Percentiles rank a stretch among this genome's conserved stretches.
phyloP scores from a whole-genome alignment of 2,329 filamentous ascomycete species.

The Epichloe elymi region DNA sequence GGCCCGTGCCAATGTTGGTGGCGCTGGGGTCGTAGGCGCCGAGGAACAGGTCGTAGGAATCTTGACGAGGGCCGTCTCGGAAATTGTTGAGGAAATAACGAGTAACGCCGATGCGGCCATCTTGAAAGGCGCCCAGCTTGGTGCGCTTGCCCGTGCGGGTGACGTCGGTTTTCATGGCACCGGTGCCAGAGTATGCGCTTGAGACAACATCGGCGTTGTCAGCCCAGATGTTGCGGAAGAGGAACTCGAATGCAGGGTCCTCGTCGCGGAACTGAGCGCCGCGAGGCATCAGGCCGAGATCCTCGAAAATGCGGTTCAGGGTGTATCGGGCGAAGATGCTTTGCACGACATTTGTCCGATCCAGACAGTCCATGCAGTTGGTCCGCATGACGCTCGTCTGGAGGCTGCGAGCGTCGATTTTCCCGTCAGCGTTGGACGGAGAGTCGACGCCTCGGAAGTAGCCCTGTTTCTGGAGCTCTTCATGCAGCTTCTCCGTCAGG shows the following conservation, averaged over 20 bases:
- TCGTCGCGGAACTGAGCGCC: slow-evolving; percentile 66
- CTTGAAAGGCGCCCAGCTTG: slow-evolving; percentile 69
- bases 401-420: slow-evolving; percentile 63
- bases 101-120: slow-evolving; percentile 76
- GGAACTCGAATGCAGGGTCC: slow-evolving; percentile 68
- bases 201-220: slow-evolving; percentile 97
- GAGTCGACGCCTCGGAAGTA: slow-evolving; percentile 91
- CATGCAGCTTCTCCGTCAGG: slow-evolving; percentile 68
- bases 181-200: slow-evolving; percentile 85
- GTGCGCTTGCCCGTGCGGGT: slow-evolving; percentile 89
- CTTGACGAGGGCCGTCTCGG: slow-evolving; percentile 81
- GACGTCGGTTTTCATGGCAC: slow-evolving; percentile 95
- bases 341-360: slow-evolving; percentile 95
- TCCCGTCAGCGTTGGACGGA: slow-evolving; percentile 55
- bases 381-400: slow-evolving; percentile 90
- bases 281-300: slow-evolving; percentile 63
- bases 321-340: slow-evolving; percentile 90
- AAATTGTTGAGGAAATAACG: slow-evolving; percentile 94
- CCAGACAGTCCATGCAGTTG: slow-evolving; percentile 98
- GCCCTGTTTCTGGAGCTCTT: slow-evolving; percentile 62
- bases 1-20: slow-evolving; percentile 54
- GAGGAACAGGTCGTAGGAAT: slow-evolving; percentile 89
- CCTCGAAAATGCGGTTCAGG: slow-evolving; percentile 76
- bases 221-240: slow-evolving; percentile 97
- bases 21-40: slow-evolving; percentile 69